Percentiles rank a stretch among this genome's conserved stretches.
Conservation (phyloP, 495 filamentous ascomycete genomes). For the Tuber umbilicatum region DNA sequence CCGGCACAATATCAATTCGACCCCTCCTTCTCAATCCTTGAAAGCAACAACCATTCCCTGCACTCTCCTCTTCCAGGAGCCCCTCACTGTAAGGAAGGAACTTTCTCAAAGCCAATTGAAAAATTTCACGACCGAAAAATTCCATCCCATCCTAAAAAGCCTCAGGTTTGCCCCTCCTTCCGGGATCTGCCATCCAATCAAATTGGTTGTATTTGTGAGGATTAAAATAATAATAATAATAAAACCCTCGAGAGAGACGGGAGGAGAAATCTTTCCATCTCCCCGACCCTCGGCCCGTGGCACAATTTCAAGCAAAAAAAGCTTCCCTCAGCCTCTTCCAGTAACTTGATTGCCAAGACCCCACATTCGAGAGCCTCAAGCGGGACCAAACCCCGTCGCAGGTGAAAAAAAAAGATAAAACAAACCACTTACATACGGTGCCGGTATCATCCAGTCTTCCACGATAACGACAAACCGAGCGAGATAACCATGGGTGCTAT, state of each 20-base stretch:
- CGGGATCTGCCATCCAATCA: conserved; percentile 24
- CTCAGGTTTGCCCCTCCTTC: neutral
- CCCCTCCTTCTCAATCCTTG: neutral
- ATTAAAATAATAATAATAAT: conserved; percentile 28
- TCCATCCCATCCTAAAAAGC: neutral
- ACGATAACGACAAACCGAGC: neutral
- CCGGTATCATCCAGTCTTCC: neutral
- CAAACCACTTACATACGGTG: neutral
- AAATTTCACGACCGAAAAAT: neutral
- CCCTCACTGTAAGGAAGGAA: neutral
- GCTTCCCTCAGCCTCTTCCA: conserved; percentile 41
- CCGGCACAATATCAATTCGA: neutral
- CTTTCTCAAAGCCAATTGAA: neutral
- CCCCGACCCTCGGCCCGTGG: conserved; percentile 42
- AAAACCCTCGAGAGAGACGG: neutral
- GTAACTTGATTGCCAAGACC: neutral
- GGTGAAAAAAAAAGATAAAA: conserved; percentile 31
- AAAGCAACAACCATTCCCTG: neutral
- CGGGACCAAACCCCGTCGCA: neutral
- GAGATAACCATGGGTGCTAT: conserved; percentile 51
- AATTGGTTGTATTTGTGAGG: conserved; percentile 44
- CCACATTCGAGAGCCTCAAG: neutral
- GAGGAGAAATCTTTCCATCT: conserved; percentile 45
- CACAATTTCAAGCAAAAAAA: conserved; percentile 26
- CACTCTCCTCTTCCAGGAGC: neutral